Conservation (phyloP, 768 basidiomycete genomes). For the Lanmaoa pseudosensibilis region DNA sequence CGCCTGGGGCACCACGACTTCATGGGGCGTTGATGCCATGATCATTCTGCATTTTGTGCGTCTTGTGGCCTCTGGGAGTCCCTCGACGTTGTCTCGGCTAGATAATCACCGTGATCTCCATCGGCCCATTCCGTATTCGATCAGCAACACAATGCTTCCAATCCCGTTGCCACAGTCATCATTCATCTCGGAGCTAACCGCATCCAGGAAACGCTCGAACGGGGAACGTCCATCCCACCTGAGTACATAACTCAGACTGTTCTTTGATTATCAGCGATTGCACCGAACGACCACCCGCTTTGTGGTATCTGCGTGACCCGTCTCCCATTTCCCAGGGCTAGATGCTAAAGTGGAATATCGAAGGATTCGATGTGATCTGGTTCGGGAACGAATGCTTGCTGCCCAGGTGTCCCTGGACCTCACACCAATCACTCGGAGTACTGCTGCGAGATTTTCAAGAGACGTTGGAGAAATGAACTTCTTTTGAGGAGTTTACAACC, state of each 20-base stretch:
- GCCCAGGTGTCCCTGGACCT: neutral
- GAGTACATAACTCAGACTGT: neutral
- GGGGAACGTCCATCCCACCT: neutral
- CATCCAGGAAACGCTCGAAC: neutral
- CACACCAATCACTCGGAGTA: neutral
- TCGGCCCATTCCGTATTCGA: conserved; percentile 17
- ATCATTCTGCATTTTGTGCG: neutral
- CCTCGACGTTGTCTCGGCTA: neutral
- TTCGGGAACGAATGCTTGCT: neutral
- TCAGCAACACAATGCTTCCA: conserved; percentile 3
- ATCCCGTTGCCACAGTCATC: conserved; percentile 6
- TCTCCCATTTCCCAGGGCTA: neutral
- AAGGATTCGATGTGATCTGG: neutral
- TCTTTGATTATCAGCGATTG: conserved; percentile 5
- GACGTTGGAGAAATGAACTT: neutral
- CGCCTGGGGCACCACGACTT: conserved; percentile 3
- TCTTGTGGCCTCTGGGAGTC: neutral
- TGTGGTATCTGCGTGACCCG: conserved; percentile 1
- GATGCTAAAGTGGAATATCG: neutral
- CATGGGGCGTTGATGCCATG: neutral
- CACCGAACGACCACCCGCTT: neutral
- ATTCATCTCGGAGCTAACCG: conserved; percentile 9
- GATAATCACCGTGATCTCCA: conserved; percentile 31
- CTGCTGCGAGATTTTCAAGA: neutral
- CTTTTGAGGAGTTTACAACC: neutral